Conservation (phyloP, 129 eudicot species). For the Artemisia argyi region DNA sequence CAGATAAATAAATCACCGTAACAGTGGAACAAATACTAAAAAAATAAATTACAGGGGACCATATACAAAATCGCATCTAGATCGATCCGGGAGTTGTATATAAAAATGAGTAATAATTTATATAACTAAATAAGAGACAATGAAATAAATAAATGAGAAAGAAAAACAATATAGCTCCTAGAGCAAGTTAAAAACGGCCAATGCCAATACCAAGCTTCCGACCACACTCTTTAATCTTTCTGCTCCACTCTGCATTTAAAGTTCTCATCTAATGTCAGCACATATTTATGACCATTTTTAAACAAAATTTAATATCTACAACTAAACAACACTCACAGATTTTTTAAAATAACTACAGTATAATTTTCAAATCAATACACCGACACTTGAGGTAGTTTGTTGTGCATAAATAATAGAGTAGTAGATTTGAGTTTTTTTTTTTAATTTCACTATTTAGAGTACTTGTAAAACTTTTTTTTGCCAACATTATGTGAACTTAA, state of each 20-base stretch:
- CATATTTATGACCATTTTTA: not conserved
- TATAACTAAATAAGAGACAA: constrained; percentile 12
- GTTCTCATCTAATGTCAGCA: not conserved
- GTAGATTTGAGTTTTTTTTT: too few species aligned
- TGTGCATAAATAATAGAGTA: not conserved
- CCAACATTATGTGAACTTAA: too few species aligned
- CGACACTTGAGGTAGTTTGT: not conserved
- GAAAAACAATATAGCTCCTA: constrained; percentile 8
- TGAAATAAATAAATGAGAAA: not conserved
- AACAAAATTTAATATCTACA: not conserved
- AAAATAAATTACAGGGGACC: not conserved
- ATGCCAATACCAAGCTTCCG: constrained; percentile 59
- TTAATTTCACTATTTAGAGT: too few species aligned
- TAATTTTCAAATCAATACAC: not conserved
- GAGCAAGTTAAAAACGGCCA: constrained; percentile 47
- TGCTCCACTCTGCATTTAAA: constrained; percentile 61
- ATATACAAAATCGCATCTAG: constrained; percentile 1
- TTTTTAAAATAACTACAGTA: not conserved
- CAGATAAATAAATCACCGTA: not conserved
- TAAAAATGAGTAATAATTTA: constrained; percentile 13
- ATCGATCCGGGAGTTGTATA: constrained; percentile 11
- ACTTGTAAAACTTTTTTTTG: too few species aligned
- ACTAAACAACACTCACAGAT: not conserved
- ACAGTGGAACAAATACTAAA: not conserved
- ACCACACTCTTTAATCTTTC: constrained; percentile 52